Conservation (phyloP, 441 rosid genomes). For the Arabidopsis hybrid region DNA sequence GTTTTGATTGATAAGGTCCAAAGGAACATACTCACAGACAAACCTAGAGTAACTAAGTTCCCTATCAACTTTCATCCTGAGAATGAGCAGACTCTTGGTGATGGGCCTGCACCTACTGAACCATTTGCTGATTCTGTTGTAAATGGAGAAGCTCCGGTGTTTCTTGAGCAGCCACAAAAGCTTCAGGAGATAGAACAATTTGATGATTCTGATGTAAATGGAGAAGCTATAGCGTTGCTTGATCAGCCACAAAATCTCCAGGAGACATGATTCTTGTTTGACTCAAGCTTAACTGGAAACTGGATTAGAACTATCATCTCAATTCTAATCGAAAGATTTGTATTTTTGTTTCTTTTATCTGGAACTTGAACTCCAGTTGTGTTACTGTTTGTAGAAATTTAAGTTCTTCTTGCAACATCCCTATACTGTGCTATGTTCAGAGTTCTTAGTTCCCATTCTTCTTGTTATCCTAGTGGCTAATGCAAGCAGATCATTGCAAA, state of each 20-base stretch:
- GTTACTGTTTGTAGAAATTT: constrained; percentile 5
- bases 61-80: constrained; percentile 65
- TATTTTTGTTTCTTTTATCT: constrained; percentile 7
- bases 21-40: constrained; percentile 61
- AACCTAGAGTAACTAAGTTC: constrained; percentile 65
- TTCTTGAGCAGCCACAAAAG: constrained; percentile 19
- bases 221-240: constrained; percentile 3
- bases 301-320: constrained; percentile 5
- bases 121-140: constrained; percentile 23
- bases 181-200: constrained; percentile 26
- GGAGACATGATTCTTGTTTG: constrained; percentile 19
- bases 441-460: background rate
- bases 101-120: constrained; percentile 46
- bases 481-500: too few species aligned
- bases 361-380: constrained; percentile 1
- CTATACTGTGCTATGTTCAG: background rate
- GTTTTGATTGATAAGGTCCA: constrained; percentile 57
- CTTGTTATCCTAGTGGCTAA: background rate
- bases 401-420: background rate
- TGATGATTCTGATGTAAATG: constrained; percentile 18
- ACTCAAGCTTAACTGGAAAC: background rate
- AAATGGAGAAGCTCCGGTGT: constrained; percentile 16
- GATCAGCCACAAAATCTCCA: constrained; percentile 4
- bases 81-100: constrained; percentile 50
- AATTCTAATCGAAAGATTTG: background rate